Base-by-base conservation (phyloP, 176 grass and related monocot genomes). In the Cenchrus americanus region DNA sequence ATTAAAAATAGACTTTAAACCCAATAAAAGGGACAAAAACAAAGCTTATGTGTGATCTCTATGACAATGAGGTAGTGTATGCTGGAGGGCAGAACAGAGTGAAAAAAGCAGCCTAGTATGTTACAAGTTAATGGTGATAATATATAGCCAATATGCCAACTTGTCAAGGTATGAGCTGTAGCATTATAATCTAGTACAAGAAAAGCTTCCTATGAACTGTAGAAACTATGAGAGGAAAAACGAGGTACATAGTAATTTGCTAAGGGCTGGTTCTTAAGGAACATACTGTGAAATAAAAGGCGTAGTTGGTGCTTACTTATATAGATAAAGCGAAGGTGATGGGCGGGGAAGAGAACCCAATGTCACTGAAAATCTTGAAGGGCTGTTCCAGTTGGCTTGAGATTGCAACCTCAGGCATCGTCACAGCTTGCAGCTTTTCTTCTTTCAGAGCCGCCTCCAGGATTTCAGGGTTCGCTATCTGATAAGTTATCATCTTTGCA, bases 271-370 rank as follows among this genome's bases (percentile, higher is more conserved):
- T 71, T 70, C 17, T 19, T 43, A 4, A 22, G 6, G 10, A 71
- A 26, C 12, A 50, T 34, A 53, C 71, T 32, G 26, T 51, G 48
- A 73, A 32, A 68, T 13, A 69, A 69, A 69, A 44, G 8, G 49
- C 18, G 49, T 34, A 30, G 22, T 51, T 24, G 47, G 22, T 72
- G 49, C 49, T 59, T 60, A 59, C 53, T 59, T 41, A 77, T 77
- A 62, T 19, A 13, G 75, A 77, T 46, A 77, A 62, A 77, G 34
- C 12, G 7, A 77, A 77, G n/a, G 40, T 23, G n/a, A 77, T 62
- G 13, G 75, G 37, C 17, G 75, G 40, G 57, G 21, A 27, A 77
- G 75, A 77, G 75, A 77, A 77, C 3, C 75, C 75, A 77, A 46
- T 5, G 54, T 13, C 0, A 44, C 37, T 62, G 13, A 13, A 47